A percentile compares a stretch with the other conserved stretches of the same genome.
Evolutionary conservation across 148 eudicot genomes (phyloP).

Genomic region (Spergularia marina): DNA sequence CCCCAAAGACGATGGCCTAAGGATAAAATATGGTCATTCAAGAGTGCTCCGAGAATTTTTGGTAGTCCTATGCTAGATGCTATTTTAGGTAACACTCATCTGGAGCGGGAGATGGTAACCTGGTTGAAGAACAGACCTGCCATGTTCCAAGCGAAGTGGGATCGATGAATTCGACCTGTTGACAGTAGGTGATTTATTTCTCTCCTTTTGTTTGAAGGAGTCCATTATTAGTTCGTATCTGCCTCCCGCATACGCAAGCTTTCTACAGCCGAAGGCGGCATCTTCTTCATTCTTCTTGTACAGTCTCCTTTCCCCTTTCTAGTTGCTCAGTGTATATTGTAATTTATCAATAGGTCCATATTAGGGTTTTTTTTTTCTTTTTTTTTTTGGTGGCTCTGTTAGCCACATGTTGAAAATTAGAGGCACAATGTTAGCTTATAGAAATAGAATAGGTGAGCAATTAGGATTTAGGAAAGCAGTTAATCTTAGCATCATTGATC

Average conservation of each 20-base stretch:
- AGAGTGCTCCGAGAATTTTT: conserved; percentile 48
- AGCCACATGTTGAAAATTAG: conserved; percentile 1
- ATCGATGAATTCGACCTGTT: conserved; percentile 42
- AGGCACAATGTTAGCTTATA: neutral
- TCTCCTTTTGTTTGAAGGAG: conserved; percentile 13
- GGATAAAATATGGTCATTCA: conserved; percentile 82
- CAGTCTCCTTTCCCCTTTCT: conserved; percentile 37
- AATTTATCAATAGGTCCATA: conserved; percentile 38
- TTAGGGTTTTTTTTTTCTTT: conserved; percentile 14
- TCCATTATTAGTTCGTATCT: conserved; percentile 28
- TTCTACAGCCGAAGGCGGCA: conserved; percentile 17
- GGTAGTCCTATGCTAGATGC: conserved; percentile 98
- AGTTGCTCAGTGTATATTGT: conserved; percentile 39
- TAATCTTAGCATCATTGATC: conserved; percentile 1
- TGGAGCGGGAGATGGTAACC: conserved; percentile 75
- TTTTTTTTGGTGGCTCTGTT: neutral
- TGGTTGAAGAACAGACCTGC: conserved; percentile 94
- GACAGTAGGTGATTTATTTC: conserved; percentile 29
- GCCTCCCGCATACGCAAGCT: conserved; percentile 16
- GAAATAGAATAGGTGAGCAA: neutral
- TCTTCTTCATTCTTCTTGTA: conserved; percentile 73
- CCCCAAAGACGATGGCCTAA: conserved; percentile 92
- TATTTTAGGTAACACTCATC: conserved; percentile 46
- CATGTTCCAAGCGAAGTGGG: conserved; percentile 78
- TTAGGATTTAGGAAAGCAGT: neutral